Evolutionary conservation across 2,329 filamentous ascomycete species (phyloP).

Genomic region (Aspergillus aculeatinus): DNA sequence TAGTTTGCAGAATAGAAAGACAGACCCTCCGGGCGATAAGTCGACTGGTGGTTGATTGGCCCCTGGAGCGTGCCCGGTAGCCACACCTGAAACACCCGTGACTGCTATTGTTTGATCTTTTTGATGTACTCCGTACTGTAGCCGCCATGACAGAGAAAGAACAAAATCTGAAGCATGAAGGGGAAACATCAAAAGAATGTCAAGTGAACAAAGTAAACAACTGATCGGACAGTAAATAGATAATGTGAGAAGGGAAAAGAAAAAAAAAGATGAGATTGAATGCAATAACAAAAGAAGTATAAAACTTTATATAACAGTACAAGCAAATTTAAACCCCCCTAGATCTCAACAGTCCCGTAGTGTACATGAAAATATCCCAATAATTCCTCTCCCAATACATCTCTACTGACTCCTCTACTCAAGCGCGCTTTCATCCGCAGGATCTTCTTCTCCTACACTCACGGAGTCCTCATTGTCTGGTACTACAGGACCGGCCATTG

Average conservation of each 20-base stretch:
- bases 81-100: constrained; percentile 1
- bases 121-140: too few relatives aligned
- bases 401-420: not conserved
- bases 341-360: constrained; percentile 13
- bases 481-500: constrained; percentile 26
- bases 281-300: too few relatives aligned
- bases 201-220: too few relatives aligned
- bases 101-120: constrained; percentile 7
- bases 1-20: constrained; percentile 1
- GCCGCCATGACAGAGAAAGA: too few relatives aligned
- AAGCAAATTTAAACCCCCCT: not conserved
- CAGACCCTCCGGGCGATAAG: not conserved
- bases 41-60: constrained; percentile 15
- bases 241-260: not conserved
- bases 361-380: constrained; percentile 17
- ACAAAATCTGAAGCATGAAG: too few relatives aligned
- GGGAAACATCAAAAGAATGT: too few relatives aligned
- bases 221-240: too few relatives aligned
- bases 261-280: not conserved
- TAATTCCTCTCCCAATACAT: not conserved
- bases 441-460: constrained; percentile 29
- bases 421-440: constrained; percentile 20
- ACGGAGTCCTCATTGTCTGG: constrained; percentile 40
- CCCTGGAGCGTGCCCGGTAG: not conserved
- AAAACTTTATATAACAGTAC: not conserved